Evolutionary conservation across 805 yeast species (phyloP).

Genomic region (Zygotorulaspora danielsina): DNA sequence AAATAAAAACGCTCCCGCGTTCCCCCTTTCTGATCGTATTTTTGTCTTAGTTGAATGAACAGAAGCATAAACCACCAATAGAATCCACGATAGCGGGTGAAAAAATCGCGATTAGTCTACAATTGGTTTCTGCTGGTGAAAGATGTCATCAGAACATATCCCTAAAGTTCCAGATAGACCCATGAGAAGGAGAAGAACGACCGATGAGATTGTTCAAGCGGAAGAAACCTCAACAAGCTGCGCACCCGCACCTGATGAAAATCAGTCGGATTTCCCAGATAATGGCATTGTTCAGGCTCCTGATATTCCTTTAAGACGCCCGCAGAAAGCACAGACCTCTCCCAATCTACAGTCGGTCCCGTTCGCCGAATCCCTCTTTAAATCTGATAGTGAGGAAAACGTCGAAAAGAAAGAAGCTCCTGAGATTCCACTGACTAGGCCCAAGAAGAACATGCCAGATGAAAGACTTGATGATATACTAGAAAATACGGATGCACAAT

Average conservation of each 20-base stretch:
- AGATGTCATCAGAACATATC: conserved; percentile 15
- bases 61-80: no score
- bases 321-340: conserved; percentile 11
- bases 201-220: neutral
- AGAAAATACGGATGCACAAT: conserved; percentile 13
- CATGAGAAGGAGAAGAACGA: conserved; percentile 7
- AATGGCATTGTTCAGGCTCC: conserved; percentile 14
- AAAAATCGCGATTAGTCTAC: no score
- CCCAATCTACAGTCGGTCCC: conserved; percentile 13
- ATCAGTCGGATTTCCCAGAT: neutral
- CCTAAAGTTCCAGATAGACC: conserved; percentile 37
- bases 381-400: conserved; percentile 6
- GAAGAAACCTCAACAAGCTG: neutral
- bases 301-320: conserved; percentile 21
- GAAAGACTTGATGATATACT: conserved; percentile 14
- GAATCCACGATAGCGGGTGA: no score
- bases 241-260: neutral
- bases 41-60: no score
- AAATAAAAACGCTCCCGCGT: neutral
- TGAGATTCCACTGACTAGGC: conserved; percentile 10
- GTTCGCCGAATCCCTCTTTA: conserved; percentile 9
- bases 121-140: neutral
- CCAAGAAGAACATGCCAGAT: conserved; percentile 10
- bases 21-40: no score
- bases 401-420: conserved; percentile 8